Conservation (phyloP, 78 protist genomes). For the Diacronema lutheri region DNA sequence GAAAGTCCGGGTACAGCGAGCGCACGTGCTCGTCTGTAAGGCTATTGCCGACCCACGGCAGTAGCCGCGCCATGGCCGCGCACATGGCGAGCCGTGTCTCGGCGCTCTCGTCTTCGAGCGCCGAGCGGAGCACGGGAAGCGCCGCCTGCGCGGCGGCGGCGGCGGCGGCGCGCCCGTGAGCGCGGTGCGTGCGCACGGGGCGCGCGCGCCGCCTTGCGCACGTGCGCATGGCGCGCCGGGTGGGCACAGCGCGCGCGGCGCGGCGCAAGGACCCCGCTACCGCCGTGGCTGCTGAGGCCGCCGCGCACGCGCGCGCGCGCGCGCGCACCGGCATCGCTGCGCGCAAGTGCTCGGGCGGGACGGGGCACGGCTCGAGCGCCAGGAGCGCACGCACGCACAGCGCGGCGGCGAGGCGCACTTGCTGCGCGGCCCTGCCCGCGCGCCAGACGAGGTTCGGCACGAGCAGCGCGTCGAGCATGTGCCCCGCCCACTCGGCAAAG, state of each 20-base stretch:
- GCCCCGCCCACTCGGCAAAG: neutral
- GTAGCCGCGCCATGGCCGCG: neutral
- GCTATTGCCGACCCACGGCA: neutral
- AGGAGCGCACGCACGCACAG: neutral
- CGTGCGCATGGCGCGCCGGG: no score
- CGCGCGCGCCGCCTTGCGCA: no score
- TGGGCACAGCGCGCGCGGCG: no score
- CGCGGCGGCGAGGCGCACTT: neutral
- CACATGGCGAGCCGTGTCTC: neutral
- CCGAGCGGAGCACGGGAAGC: neutral
- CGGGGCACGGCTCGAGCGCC: neutral
- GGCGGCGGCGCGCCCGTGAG: no score
- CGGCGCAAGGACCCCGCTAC: no score
- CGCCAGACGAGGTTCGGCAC: conserved; percentile 16
- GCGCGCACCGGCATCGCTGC: no score
- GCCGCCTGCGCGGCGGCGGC: neutral
- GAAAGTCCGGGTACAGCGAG: neutral
- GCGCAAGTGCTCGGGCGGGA: no score
- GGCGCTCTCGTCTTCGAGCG: conserved; percentile 4
- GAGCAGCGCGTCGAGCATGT: neutral
- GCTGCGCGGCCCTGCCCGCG: neutral
- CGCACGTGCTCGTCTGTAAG: neutral
- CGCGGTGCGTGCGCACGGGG: no score
- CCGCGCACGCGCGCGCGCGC: no score
- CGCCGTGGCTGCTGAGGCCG: no score